phyloP scores from a whole-genome alignment of 1,284 basidiomycete genomes.

The Austroboletus olivaceoglutinosus region DNA sequence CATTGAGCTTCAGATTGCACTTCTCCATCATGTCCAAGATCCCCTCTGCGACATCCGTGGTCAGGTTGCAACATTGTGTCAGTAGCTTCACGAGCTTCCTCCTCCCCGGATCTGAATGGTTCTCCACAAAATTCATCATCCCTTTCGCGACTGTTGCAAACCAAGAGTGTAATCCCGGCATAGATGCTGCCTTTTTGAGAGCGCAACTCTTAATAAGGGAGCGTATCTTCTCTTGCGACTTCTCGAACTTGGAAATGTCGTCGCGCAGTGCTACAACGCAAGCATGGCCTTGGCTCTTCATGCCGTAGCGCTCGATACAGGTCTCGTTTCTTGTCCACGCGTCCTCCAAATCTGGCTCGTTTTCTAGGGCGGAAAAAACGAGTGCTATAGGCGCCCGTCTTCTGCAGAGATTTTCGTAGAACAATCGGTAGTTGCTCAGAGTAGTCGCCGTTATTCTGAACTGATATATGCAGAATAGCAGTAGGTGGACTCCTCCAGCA shows the following conservation, averaged over 20 bases:
- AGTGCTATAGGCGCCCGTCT: slow-evolving; percentile 38
- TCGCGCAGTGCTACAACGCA: slow-evolving; percentile 39
- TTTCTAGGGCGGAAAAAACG: slow-evolving; percentile 39
- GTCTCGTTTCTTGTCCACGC: slow-evolving; percentile 40
- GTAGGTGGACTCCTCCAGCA: slow-evolving; percentile 37
- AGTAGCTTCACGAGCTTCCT: slow-evolving; percentile 24
- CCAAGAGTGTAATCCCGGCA: slow-evolving; percentile 18
- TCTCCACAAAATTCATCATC: slow-evolving; percentile 21
- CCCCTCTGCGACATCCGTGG: slow-evolving; percentile 26
- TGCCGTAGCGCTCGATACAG: slow-evolving; percentile 31
- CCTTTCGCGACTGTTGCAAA: slow-evolving; percentile 15
- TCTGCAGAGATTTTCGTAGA: slow-evolving; percentile 35
- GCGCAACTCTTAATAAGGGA: slow-evolving; percentile 19
- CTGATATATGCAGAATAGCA: slow-evolving; percentile 41
- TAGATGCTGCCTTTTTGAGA: slow-evolving; percentile 14
- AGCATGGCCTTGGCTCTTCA: slow-evolving; percentile 34
- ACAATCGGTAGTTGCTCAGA: slow-evolving; percentile 39
- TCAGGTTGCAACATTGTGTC: slow-evolving; percentile 28
- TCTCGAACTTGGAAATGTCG: slow-evolving; percentile 24
- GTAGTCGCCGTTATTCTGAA: slow-evolving; percentile 35
- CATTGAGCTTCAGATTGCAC: slow-evolving; percentile 7
- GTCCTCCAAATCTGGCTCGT: slow-evolving; percentile 36
- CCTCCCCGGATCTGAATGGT: slow-evolving; percentile 10
- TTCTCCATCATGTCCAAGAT: slow-evolving; percentile 25
- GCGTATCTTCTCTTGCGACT: slow-evolving; percentile 25